Percentiles rank a stretch among this genome's conserved stretches.
These are phyloP conservation scores for Naganishia vaughanmartiniae DNA, from an alignment of 768 basidiomycete genomes.

Conservation along the genomic window DNA sequence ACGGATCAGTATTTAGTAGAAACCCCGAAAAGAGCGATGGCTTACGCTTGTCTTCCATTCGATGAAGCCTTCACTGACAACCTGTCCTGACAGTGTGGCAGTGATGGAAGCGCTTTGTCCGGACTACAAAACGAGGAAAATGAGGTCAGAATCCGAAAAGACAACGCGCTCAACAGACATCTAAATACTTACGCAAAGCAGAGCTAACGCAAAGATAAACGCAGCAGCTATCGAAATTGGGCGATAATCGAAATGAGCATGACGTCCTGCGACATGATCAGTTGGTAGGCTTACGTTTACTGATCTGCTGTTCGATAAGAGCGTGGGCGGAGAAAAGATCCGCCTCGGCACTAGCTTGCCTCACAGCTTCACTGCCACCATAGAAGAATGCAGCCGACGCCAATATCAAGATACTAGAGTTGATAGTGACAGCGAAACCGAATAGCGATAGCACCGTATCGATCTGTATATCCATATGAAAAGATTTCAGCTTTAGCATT, in stretches of 20 bases:
- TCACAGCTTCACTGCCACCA: slow-evolving; percentile 52
- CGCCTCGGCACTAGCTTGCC: slow-evolving; percentile 58
- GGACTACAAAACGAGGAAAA: slow-evolving; percentile 49
- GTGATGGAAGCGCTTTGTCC: slow-evolving; percentile 89
- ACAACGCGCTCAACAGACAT: neutral
- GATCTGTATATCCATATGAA: slow-evolving; percentile 39
- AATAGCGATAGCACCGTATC: slow-evolving; percentile 67
- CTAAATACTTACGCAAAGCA: slow-evolving; percentile 59
- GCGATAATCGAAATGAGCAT: slow-evolving; percentile 18
- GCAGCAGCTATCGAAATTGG: slow-evolving; percentile 67
- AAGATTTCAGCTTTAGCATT: neutral
- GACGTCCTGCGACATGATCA: neutral
- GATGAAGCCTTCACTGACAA: slow-evolving; percentile 84
- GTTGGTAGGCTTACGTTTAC: slow-evolving; percentile 58
- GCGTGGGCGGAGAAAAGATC: slow-evolving; percentile 81
- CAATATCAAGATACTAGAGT: slow-evolving; percentile 74
- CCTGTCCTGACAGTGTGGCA: slow-evolving; percentile 85
- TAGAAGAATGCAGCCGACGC: slow-evolving; percentile 79
- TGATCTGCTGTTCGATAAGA: slow-evolving; percentile 66
- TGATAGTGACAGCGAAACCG: slow-evolving; percentile 83
- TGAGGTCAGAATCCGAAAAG: too few relatives aligned
- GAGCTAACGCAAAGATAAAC: slow-evolving; percentile 79
- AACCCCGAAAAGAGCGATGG: neutral
- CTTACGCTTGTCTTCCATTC: slow-evolving; percentile 70
- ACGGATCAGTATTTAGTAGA: neutral